A percentile compares a stretch with the other conserved stretches of the same genome.
Evolutionary conservation across 768 basidiomycete species (phyloP).

Genomic region (Serpula lacrymans): DNA sequence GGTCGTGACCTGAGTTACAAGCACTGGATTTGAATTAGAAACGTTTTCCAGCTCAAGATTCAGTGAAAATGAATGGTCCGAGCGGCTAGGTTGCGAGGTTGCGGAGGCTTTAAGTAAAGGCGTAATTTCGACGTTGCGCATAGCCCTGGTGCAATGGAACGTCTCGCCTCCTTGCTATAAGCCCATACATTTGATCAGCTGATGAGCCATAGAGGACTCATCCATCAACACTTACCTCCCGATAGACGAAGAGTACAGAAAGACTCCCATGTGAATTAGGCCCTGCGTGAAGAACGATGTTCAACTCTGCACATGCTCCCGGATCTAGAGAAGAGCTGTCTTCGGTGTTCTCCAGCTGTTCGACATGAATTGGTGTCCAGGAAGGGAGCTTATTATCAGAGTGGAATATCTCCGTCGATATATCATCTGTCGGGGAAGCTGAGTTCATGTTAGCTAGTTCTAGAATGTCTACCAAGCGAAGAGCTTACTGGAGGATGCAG

Average conservation of each 20-base stretch:
- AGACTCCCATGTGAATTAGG: conserved; percentile 47
- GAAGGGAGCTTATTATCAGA: conserved; percentile 52
- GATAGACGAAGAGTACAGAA: conserved; percentile 62
- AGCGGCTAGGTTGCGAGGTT: conserved; percentile 47
- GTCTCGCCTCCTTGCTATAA: conserved; percentile 41
- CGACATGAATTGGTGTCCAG: conserved; percentile 48
- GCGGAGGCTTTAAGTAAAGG: conserved; percentile 55
- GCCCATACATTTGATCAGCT: conserved; percentile 4
- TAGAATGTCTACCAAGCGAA: conserved; percentile 1
- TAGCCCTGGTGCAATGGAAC: conserved; percentile 59
- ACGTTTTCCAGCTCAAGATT: conserved; percentile 57
- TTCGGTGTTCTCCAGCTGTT: conserved; percentile 8
- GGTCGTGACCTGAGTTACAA: conserved; percentile 55
- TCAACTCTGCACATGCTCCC: conserved; percentile 48
- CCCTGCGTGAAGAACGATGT: conserved; percentile 53
- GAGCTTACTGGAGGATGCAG: conserved; percentile 17
- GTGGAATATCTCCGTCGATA: conserved; percentile 36
- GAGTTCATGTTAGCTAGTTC: not conserved
- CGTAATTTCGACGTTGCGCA: conserved; percentile 55
- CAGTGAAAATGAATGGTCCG: conserved; percentile 50
- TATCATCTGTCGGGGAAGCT: conserved; percentile 13
- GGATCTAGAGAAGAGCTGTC: conserved; percentile 34
- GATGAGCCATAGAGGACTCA: not conserved
- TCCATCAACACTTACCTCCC: conserved; percentile 41
- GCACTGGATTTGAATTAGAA: conserved; percentile 36